phyloP scores from a whole-genome alignment of 495 filamentous ascomycete genomes.

The Xylaria curta region DNA sequence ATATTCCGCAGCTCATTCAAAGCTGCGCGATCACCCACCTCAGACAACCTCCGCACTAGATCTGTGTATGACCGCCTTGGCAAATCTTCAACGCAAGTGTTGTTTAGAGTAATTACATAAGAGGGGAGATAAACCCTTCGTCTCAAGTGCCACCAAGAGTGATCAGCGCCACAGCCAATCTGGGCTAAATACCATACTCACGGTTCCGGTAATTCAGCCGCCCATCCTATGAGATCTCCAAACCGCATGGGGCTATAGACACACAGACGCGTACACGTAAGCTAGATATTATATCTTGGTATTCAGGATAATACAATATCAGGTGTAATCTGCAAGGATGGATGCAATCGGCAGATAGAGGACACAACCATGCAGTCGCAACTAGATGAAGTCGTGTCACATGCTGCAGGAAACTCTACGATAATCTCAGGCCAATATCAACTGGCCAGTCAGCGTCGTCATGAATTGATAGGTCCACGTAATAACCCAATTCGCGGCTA shows the following conservation, averaged over 20 bases:
- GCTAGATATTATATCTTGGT: neutral
- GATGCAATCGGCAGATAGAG: conserved; percentile 15
- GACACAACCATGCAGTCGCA: neutral
- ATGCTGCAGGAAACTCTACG: neutral
- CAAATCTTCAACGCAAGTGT: conserved; percentile 4
- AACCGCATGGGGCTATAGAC: neutral
- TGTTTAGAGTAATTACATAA: neutral
- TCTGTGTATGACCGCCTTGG: neutral
- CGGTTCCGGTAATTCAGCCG: conserved; percentile 21
- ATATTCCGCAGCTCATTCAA: neutral
- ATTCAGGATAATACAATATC: conserved; percentile 8
- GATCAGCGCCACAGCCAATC: conserved; percentile 19
- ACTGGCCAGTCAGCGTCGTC: conserved; percentile 8
- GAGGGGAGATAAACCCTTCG: neutral
- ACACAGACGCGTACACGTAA: neutral
- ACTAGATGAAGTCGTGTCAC: conserved; percentile 14
- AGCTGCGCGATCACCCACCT: neutral
- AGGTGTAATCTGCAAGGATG: neutral
- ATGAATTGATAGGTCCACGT: conserved; percentile 6
- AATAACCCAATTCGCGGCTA: conserved; percentile 18
- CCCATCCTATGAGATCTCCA: neutral
- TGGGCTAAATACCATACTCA: conserved; percentile 7
- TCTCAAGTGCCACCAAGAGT: conserved; percentile 5
- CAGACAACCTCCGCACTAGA: neutral
- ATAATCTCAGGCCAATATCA: neutral